These are phyloP conservation scores for Kalanchoe fedtschenkoi DNA, from an alignment of 164 flowering plant species.

Conservation along the genomic window DNA sequence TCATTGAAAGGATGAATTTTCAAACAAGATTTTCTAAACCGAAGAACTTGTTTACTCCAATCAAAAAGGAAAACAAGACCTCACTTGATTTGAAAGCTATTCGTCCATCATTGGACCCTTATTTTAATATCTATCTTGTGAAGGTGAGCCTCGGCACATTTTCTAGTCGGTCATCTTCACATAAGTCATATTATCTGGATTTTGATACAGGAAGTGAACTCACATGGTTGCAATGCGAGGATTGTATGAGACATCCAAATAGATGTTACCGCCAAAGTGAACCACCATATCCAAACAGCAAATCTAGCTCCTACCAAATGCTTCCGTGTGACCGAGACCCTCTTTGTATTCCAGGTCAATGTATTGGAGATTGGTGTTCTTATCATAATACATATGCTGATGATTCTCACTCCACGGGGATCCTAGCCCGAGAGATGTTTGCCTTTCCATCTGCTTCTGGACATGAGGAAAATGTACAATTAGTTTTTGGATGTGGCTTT, in stretches of 20 bases:
- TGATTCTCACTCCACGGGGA: neutral
- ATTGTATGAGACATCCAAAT: neutral
- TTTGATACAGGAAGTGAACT: neutral
- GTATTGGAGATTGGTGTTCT: neutral
- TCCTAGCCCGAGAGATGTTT: neutral
- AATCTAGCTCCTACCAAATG: neutral
- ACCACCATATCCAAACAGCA: neutral
- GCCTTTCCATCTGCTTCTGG: neutral
- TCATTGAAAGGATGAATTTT: neutral
- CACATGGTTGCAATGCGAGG: conserved; percentile 5
- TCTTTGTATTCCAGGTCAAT: neutral
- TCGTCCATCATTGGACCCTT: neutral
- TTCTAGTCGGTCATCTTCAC: neutral
- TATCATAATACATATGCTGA: neutral
- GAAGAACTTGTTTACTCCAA: neutral
- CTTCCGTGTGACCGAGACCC: neutral
- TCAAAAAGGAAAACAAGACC: neutral
- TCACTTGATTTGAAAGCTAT: neutral
- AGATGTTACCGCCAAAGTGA: neutral
- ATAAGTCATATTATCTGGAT: neutral
- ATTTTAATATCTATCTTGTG: neutral
- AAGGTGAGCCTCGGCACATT: neutral
- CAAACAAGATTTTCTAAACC: neutral
- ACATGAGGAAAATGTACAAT: neutral
- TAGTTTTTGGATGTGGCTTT: conserved; percentile 2